Percentiles rank a stretch among this genome's conserved stretches.
phyloP scores from a whole-genome alignment of 164 flowering plant genomes.

The Berberis vulgaris region DNA sequence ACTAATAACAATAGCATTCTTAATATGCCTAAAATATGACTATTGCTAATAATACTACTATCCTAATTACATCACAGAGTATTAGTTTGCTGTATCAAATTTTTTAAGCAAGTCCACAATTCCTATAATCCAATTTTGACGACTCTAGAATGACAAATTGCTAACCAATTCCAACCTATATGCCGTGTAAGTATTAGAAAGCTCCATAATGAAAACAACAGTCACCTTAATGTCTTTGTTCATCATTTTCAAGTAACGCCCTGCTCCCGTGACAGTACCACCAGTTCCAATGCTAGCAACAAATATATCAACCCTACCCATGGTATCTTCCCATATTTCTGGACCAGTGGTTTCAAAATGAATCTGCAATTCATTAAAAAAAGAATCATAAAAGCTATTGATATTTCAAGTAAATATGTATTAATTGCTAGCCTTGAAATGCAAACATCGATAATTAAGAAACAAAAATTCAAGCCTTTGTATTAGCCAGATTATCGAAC shows the following conservation, averaged over 20 bases:
- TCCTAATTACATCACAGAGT: too few species aligned
- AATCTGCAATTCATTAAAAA: constrained; percentile 43
- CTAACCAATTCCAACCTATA: not conserved
- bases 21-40: too few species aligned
- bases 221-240: constrained; percentile 71
- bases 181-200: not conserved
- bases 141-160: not conserved
- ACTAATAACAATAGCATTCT: too few species aligned
- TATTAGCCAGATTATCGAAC: constrained; percentile 87
- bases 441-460: not conserved
- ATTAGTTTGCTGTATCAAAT: too few species aligned
- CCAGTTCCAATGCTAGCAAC: constrained; percentile 96
- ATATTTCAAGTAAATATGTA: not conserved
- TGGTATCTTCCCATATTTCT: constrained; percentile 96
- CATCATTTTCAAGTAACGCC: constrained; percentile 63
- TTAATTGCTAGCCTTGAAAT: not conserved
- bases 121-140: not conserved
- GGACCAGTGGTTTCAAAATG: constrained; percentile 98
- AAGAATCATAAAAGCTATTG: constrained; percentile 1
- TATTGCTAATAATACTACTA: too few species aligned
- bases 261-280: constrained; percentile 88
- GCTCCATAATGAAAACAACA: not conserved
- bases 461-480: constrained; percentile 37
- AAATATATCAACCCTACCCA: constrained; percentile 90
- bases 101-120: not conserved